phyloP scores from a whole-genome alignment of 1,284 basidiomycete species.

The Rhodotorula glutinis region DNA sequence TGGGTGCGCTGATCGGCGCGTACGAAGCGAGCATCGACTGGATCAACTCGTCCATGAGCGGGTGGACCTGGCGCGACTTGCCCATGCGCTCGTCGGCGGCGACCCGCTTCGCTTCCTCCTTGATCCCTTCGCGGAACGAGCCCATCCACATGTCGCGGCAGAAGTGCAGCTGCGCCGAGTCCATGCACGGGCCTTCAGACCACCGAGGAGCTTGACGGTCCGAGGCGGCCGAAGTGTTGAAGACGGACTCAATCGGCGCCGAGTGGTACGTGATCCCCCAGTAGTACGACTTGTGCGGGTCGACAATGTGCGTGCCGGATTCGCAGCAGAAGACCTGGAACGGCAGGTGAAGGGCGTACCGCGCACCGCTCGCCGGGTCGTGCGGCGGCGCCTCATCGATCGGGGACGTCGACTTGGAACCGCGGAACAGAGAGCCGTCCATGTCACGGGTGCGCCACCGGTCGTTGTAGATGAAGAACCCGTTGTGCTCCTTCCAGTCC shows the following conservation, averaged over 20 bases:
- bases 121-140: constrained; percentile 67
- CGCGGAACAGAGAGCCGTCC: constrained; percentile 90
- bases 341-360: constrained; percentile 83
- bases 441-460: constrained; percentile 94
- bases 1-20: constrained; percentile 29
- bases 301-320: constrained; percentile 88
- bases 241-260: constrained; percentile 51
- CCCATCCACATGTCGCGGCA: constrained; percentile 88
- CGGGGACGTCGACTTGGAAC: constrained; percentile 85
- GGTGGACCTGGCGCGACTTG: constrained; percentile 37
- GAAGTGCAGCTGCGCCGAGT: constrained; percentile 92
- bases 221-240: constrained; percentile 64
- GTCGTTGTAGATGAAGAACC: constrained; percentile 94
- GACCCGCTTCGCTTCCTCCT: constrained; percentile 46
- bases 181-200: constrained; percentile 78
- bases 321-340: constrained; percentile 98
- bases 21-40: constrained; percentile 38
- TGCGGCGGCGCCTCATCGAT: constrained; percentile 85
- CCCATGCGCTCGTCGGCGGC: constrained; percentile 30
- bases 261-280: constrained; percentile 76
- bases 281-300: constrained; percentile 90
- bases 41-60: constrained; percentile 50
- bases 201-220: constrained; percentile 52
- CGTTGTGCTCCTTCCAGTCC: constrained; percentile 97
- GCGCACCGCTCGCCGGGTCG: constrained; percentile 69